Percentiles rank a stretch among this genome's conserved stretches.
These are phyloP conservation scores for Pharnaceum exiguum DNA, from an alignment of 148 eudicot genomes.

Conservation along the genomic window DNA sequence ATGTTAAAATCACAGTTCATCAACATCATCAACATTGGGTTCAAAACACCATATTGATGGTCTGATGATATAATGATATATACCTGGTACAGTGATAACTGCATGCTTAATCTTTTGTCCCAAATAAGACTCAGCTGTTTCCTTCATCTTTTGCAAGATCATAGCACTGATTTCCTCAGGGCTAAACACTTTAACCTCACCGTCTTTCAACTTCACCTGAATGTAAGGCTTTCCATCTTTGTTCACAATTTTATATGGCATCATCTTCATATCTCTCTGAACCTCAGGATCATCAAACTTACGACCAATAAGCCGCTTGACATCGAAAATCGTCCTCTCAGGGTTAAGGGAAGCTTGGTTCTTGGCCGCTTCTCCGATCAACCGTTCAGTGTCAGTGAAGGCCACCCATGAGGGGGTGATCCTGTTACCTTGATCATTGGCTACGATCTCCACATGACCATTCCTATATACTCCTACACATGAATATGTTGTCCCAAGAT, in stretches of 20 bases:
- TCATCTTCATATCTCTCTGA: constrained; percentile 37
- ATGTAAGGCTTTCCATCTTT: constrained; percentile 50
- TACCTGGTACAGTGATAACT: constrained; percentile 51
- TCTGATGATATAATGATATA: no score
- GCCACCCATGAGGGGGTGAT: constrained; percentile 59
- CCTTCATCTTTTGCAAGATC: constrained; percentile 52
- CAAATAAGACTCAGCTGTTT: constrained; percentile 39
- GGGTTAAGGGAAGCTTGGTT: constrained; percentile 46
- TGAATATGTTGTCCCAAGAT: constrained; percentile 47
- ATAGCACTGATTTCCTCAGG: constrained; percentile 59
- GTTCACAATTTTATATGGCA: constrained; percentile 45
- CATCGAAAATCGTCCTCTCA: constrained; percentile 43
- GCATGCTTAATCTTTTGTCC: constrained; percentile 40
- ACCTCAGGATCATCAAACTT: constrained; percentile 48
- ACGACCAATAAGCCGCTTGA: constrained; percentile 45
- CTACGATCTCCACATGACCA: constrained; percentile 40
- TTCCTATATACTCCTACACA: constrained; percentile 41
- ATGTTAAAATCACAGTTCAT: background rate
- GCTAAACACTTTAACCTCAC: constrained; percentile 42
- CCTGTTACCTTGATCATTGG: constrained; percentile 44
- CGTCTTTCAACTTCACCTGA: constrained; percentile 37
- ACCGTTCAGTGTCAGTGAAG: constrained; percentile 43
- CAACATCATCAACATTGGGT: no score
- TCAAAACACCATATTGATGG: no score
- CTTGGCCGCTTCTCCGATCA: constrained; percentile 50